Conservation (phyloP, 495 filamentous ascomycete genomes). For the Ascodesmis nigricans region DNA sequence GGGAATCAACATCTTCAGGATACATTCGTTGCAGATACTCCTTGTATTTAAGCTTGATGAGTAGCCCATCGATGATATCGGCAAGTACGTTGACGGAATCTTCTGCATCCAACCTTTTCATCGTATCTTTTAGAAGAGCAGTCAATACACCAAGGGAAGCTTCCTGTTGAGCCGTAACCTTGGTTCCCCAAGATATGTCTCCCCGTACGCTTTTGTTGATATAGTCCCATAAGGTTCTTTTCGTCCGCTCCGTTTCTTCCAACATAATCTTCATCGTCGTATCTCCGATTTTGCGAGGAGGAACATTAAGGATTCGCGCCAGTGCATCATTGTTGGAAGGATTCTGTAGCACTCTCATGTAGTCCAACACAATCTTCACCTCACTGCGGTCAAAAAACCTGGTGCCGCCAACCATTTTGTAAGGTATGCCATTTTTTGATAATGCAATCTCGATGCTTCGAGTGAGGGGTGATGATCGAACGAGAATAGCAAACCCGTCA, state of each 20-base stretch:
- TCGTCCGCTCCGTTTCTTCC: conserved; percentile 47
- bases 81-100: conserved; percentile 28
- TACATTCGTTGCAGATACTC: conserved; percentile 47
- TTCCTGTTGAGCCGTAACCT: conserved; percentile 43
- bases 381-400: conserved; percentile 86
- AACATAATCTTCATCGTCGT: conserved; percentile 49
- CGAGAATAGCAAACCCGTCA: conserved; percentile 66
- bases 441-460: conserved; percentile 64
- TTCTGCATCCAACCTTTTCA: conserved; percentile 34
- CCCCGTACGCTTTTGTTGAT: conserved; percentile 51
- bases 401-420: conserved; percentile 79
- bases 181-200: conserved; percentile 39
- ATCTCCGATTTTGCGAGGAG: conserved; percentile 62
- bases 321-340: conserved; percentile 78
- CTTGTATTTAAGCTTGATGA: conserved; percentile 51
- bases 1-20: conserved; percentile 50
- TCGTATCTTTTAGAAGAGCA: conserved; percentile 37
- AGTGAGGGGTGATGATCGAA: conserved; percentile 67
- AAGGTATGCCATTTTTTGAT: conserved; percentile 68
- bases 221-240: conserved; percentile 52
- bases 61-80: conserved; percentile 50
- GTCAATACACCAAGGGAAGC: conserved; percentile 39
- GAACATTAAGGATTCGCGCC: conserved; percentile 65
- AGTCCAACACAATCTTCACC: conserved; percentile 75
- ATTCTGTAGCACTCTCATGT: conserved; percentile 66